Conservation (phyloP, 805 yeast species). For the Zygosaccharomyces kombuchaensis region DNA sequence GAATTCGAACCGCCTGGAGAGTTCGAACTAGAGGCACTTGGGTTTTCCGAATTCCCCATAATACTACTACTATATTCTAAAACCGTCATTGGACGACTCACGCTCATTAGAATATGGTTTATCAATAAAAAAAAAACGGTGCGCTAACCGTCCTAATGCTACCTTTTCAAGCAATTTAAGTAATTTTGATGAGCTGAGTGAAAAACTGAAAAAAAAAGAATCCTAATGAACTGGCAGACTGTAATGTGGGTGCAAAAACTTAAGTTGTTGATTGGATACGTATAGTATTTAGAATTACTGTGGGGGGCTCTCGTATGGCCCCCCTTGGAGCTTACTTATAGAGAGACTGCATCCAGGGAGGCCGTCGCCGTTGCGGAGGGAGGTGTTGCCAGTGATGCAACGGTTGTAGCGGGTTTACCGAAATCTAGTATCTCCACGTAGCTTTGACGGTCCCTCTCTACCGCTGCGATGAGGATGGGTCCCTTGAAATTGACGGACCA, state of each 20-base stretch:
- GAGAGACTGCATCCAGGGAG: constrained; percentile 2
- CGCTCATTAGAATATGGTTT: neutral
- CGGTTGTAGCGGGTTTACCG: constrained; percentile 34
- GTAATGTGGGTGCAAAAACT: neutral
- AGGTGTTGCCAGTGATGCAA: constrained; percentile 2
- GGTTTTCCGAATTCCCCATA: neutral
- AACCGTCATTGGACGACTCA: neutral
- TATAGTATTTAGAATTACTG: neutral
- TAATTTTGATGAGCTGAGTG: neutral
- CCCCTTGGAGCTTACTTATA: neutral
- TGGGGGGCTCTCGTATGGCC: neutral
- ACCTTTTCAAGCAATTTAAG: neutral
- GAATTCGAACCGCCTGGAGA: neutral
- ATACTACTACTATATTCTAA: neutral
- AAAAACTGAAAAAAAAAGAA: neutral
- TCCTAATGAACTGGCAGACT: neutral
- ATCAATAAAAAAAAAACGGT: no score
- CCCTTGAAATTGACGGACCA: constrained; percentile 94
- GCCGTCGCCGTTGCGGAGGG: constrained; percentile 5
- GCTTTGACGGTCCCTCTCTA: constrained; percentile 67
- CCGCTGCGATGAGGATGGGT: constrained; percentile 85
- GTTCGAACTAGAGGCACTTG: neutral
- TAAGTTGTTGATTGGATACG: neutral
- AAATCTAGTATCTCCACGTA: constrained; percentile 83
- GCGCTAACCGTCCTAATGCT: neutral